These are phyloP conservation scores for Sabuloglossum arenarium DNA, from an alignment of 495 filamentous ascomycete species.

Conservation along the genomic window DNA sequence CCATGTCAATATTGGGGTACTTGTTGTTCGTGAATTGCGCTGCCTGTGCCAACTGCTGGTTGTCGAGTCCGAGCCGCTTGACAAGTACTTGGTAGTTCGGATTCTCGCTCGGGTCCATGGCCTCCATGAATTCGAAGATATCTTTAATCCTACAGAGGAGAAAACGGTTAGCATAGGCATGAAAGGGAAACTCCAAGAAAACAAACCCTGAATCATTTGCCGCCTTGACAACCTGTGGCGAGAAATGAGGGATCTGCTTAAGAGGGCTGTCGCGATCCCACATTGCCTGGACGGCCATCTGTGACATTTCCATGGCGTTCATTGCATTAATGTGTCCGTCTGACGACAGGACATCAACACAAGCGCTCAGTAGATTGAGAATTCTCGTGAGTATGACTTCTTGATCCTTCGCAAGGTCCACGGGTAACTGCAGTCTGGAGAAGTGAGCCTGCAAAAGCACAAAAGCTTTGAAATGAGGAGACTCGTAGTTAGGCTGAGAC, in stretches of 20 bases:
- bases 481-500: conserved; percentile 64
- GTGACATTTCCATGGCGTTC: conserved; percentile 97
- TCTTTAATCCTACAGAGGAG: conserved; percentile 46
- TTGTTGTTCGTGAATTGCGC: conserved; percentile 91
- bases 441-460: conserved; percentile 94
- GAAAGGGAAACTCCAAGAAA: background rate
- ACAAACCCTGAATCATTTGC: conserved; percentile 62
- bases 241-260: conserved; percentile 95
- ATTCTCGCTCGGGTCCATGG: conserved; percentile 89
- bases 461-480: conserved; percentile 95
- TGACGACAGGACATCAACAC: conserved; percentile 86
- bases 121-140: conserved; percentile 95
- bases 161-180: conserved; percentile 18
- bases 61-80: conserved; percentile 54
- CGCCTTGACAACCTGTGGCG: conserved; percentile 59
- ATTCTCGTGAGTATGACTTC: conserved; percentile 72
- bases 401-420: conserved; percentile 95
- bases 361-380: conserved; percentile 71
- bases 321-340: conserved; percentile 93
- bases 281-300: conserved; percentile 98
- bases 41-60: conserved; percentile 67
- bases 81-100: conserved; percentile 52
- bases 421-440: conserved; percentile 84
- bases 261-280: conserved; percentile 95
- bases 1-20: conserved; percentile 83